Evolutionary conservation across 441 rosid species (phyloP).

Genomic region (Bocquillonia castaneifolia): DNA sequence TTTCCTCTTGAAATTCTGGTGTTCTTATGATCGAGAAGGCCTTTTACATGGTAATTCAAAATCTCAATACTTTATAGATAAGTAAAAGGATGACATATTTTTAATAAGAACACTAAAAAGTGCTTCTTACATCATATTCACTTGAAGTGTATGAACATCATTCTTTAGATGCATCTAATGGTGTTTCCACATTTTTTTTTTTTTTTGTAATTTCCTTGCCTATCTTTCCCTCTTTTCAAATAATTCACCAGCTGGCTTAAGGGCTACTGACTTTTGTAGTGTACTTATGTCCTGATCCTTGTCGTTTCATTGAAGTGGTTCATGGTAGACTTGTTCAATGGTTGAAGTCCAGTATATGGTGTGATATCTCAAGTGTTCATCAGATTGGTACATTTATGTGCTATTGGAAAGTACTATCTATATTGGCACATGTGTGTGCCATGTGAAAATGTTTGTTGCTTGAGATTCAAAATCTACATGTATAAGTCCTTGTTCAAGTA

Average conservation of each 20-base stretch:
- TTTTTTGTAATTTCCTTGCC: background rate
- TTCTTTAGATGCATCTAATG: background rate
- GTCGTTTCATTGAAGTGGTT: background rate
- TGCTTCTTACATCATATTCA: no score
- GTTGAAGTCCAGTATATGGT: background rate
- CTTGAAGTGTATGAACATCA: background rate
- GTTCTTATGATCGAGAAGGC: slow-evolving; percentile 46
- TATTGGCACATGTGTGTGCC: no score
- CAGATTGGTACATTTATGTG: background rate
- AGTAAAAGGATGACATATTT: background rate
- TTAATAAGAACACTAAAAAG: background rate
- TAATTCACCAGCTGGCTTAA: background rate
- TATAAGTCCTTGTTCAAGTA: background rate
- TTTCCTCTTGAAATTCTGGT: slow-evolving; percentile 65
- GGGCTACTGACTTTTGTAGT: no score
- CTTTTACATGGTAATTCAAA: slow-evolving; percentile 42
- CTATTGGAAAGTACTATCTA: background rate
- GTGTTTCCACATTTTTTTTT: background rate
- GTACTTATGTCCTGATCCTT: background rate
- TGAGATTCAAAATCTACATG: background rate
- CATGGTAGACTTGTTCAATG: background rate
- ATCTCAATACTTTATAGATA: background rate
- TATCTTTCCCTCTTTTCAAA: background rate
- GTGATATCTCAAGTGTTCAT: background rate
- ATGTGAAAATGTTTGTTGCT: no score